Percentiles rank a stretch among this genome's conserved stretches.
Conservation (phyloP, 2,329 filamentous ascomycete species). For the Aspergillus costaricaensis region DNA sequence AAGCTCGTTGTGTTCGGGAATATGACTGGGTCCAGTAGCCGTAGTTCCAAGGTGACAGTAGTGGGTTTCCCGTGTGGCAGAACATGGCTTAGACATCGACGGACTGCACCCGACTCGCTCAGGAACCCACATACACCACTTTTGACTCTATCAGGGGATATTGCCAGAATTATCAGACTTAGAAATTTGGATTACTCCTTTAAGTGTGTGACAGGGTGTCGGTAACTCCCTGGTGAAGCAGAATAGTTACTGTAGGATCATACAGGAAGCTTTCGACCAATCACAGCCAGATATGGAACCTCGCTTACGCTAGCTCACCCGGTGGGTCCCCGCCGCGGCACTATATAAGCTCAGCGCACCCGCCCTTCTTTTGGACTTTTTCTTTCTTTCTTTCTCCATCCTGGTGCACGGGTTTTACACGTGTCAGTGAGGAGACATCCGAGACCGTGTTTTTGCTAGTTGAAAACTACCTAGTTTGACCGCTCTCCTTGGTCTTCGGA, state of each 20-base stretch:
- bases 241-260: not conserved
- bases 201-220: not conserved
- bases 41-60: too few species aligned
- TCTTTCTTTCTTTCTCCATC: constrained; percentile 43
- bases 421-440: constrained; percentile 85
- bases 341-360: constrained; percentile 24
- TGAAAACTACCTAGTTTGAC: constrained; percentile 80
- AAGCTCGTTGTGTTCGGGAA: too few species aligned
- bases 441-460: constrained; percentile 88
- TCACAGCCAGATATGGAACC: not conserved
- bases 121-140: too few species aligned
- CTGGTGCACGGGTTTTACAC: constrained; percentile 70
- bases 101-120: too few species aligned
- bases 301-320: constrained; percentile 34
- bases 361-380: constrained; percentile 26
- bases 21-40: too few species aligned
- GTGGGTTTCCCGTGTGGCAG: too few species aligned
- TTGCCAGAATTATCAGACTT: too few species aligned
- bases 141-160: too few species aligned
- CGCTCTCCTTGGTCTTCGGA: constrained; percentile 70
- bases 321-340: constrained; percentile 17
- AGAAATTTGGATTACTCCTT: not conserved
- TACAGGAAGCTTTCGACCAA: constrained; percentile 7
- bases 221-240: too few species aligned
- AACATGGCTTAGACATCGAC: too few species aligned